A percentile compares a stretch with the other conserved stretches of the same genome.
These are phyloP conservation scores for Termitomyces sp. DNA, from an alignment of 768 basidiomycete genomes.

Conservation along the genomic window DNA sequence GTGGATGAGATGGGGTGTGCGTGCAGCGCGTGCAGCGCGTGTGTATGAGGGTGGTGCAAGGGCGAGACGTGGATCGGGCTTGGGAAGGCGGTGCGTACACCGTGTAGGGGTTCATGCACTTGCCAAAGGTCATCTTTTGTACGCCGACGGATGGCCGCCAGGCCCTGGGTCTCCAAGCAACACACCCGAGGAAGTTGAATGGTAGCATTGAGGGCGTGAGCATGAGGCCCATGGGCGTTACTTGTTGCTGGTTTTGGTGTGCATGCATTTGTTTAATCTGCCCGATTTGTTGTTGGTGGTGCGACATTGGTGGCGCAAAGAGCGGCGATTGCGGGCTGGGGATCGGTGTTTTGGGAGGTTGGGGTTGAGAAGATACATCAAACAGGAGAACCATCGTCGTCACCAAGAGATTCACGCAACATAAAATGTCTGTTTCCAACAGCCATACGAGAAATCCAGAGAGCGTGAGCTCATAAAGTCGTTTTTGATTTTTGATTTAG, in stretches of 20 bases:
- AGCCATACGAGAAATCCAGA: background rate
- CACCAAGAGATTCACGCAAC: too few relatives aligned
- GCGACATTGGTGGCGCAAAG: conserved; percentile 23
- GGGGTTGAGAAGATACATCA: conserved; percentile 23
- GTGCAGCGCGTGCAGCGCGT: too few relatives aligned
- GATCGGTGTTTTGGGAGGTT: too few relatives aligned
- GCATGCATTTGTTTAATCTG: conserved; percentile 7
- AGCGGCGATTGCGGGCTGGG: conserved; percentile 29
- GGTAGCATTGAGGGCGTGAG: conserved; percentile 98
- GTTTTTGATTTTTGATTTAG: background rate
- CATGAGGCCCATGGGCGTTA: conserved; percentile 32
- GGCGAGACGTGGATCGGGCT: too few relatives aligned
- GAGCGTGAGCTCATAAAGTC: background rate
- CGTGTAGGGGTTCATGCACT: too few relatives aligned
- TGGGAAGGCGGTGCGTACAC: too few relatives aligned
- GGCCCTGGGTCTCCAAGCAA: too few relatives aligned
- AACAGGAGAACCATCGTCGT: too few relatives aligned
- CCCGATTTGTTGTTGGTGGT: conserved; percentile 23
- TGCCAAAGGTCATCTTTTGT: background rate
- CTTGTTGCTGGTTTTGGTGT: background rate
- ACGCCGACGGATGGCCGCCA: background rate
- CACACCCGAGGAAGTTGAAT: conserved; percentile 65
- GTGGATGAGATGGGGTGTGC: too few relatives aligned
- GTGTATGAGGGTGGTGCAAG: background rate
- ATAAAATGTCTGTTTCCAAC: too few relatives aligned